Base-by-base conservation (phyloP, 169 alveolate species). In the Plasmodium vivax region DNA sequence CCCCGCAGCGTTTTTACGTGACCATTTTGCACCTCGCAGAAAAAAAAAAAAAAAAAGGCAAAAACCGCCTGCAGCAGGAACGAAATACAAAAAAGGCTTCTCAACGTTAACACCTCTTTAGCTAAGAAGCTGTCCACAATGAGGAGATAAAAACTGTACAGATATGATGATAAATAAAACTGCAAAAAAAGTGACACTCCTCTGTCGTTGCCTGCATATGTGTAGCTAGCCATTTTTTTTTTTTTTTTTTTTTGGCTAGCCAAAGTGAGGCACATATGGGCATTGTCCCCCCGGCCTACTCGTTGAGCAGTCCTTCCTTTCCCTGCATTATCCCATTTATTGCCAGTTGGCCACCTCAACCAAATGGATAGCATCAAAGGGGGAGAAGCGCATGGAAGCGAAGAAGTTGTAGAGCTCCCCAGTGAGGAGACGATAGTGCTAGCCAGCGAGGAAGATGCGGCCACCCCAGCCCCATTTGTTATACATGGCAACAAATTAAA, bases 31-130 rank as follows among this genome's bases (percentile, higher is more conserved):
- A 75, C 38, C 16, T 34, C 47, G 56, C 36, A 75, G 32, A 75
- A 75, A 74, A n/a, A 75, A 74, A 74, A 74, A 74, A 74, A 74
- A 75, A 45, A 41, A 75, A 75, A 16, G 14, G 58, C 32, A 32
- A n/a, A 41, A 75, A n/a, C 16, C 71, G 34, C n/a, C 45, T n/a
- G 36, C 10, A 77, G 62, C 12, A 77, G 62, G 19, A 38, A 19
- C 36, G 23, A 77, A 77, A 77, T 38, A 38, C 32, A 43, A 77
- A 77, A 36, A 77, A 32, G 27, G 19, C 32, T 77, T 36, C 45
- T 16, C 12, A 43, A 77, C 32, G 9, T 12, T 43, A 77, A 45
- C 32, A 77, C 36, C 34, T 34, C 16, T 77, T 9, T 77, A 38
- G 62, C 51, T 77, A 38, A 74, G 54, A 74, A 7, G 36, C 16